Evolutionary conservation across 177 flowering plant species (phyloP).

Genomic region (Vitis hybrid): DNA sequence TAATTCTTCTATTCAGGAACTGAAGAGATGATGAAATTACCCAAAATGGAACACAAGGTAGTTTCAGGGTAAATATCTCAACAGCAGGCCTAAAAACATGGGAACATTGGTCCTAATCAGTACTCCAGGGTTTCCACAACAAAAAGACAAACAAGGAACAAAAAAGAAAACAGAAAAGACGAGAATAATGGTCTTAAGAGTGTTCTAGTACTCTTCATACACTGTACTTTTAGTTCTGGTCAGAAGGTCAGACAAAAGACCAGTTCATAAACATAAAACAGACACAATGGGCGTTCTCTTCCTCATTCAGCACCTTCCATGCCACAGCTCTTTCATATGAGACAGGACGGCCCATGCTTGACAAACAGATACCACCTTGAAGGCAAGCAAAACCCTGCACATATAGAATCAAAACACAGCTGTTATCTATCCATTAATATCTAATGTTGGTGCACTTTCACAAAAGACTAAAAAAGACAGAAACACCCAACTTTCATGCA

Average conservation of each 20-base stretch:
- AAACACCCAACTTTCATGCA: too few species aligned
- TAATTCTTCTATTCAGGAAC: too few species aligned
- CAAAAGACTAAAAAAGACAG: neutral
- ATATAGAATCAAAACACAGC: neutral
- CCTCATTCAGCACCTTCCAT: slow-evolving; percentile 90
- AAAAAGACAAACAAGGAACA: slow-evolving; percentile 6
- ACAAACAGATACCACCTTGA: slow-evolving; percentile 74
- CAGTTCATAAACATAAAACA: slow-evolving; percentile 89
- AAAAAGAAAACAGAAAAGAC: slow-evolving; percentile 1
- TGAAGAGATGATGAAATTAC: too few species aligned
- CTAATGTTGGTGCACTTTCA: neutral
- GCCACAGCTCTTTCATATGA: slow-evolving; percentile 88
- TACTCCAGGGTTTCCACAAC: neutral
- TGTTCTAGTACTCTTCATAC: neutral
- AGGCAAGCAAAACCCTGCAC: slow-evolving; percentile 77
- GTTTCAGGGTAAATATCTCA: neutral
- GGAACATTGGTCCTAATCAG: slow-evolving; percentile 6
- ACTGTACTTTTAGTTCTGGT: neutral
- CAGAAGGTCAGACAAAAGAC: slow-evolving; percentile 65
- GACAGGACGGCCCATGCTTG: slow-evolving; percentile 94
- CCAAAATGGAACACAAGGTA: neutral
- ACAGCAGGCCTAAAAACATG: slow-evolving; percentile 1
- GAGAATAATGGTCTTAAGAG: slow-evolving; percentile 1
- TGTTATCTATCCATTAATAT: neutral
- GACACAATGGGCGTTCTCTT: slow-evolving; percentile 84